Evolutionary conservation across 805 yeast species (phyloP), one percentile per base, ranked within the genome.

Genomic region (Zygosaccharomyces rouxii): DNA sequence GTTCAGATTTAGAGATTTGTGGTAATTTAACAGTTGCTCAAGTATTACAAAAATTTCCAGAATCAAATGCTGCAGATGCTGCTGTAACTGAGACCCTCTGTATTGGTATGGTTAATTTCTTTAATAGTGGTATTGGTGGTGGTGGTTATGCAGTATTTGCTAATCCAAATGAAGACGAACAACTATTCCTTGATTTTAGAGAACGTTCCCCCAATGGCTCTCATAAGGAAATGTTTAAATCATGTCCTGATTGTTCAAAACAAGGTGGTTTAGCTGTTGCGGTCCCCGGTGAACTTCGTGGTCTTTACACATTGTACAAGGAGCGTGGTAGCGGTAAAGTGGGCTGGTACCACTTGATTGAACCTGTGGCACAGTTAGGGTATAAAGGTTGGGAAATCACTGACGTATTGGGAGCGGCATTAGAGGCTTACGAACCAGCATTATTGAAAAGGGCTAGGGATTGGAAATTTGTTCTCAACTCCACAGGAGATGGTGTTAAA

Each of bases 1-100:
- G 73, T 48, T 71, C 76, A 5, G 68, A 70, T 47, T 50, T 71
- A 5, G 69, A 72, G 35, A 44, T 64, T 4, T 67, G 71, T 48
- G 65, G 61, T 42, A 54, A 62, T 31, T 29, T 67, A 13, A 63
- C 64, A 2, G 43, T 62, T 16, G 46, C 54, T 1, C 50, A 56
- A 5, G 62, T 71, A 9, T 52, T 70, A 4, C 39, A 55, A 22
- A 60, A 57, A 42, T 58, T 49, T 30, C 67, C 67, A 14, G 64
- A 60, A 6, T 95, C 97, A 0, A 83, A 80, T 58, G 97, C 97
- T 1, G 97, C 96, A 0, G 99, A 92, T 64, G 96, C 97, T 0
- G 87, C 96, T 0, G 84, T 92, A 2, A 84, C 96, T 0, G 86
- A 87, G 10, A 88, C 95, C 0, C 72, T 92, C 25, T 92, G 99